Percentiles rank a stretch among this genome's conserved stretches.
Evolutionary conservation across 495 filamentous ascomycete species (phyloP).

Genomic region (Aspergillus haitiensis): DNA sequence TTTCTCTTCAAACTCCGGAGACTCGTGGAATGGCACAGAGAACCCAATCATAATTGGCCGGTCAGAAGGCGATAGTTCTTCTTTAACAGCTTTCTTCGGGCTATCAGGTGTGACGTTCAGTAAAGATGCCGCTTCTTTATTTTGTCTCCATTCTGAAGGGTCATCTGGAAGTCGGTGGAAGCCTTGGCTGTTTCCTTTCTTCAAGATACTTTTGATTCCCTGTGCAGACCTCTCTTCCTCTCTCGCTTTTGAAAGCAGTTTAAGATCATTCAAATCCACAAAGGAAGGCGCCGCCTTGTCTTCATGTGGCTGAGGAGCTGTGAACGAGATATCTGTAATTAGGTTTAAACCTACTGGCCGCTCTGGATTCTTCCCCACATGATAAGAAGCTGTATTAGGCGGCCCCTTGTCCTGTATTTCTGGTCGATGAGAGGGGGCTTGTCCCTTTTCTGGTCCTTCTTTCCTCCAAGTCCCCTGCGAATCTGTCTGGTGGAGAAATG

Average conservation of each 20-base stretch:
- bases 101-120: conserved; percentile 18
- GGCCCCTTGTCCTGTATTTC: neutral
- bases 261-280: conserved; percentile 45
- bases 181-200: conserved; percentile 26
- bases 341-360: conserved; percentile 61
- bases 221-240: conserved; percentile 38
- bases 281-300: conserved; percentile 26
- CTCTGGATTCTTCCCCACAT: conserved; percentile 26
- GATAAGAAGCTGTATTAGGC: neutral
- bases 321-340: conserved; percentile 53
- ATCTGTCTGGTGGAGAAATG: conserved; percentile 20
- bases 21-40: conserved; percentile 60
- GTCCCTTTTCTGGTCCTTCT: neutral
- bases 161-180: conserved; percentile 27
- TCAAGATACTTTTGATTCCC: conserved; percentile 29
- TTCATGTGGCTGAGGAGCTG: conserved; percentile 20
- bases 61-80: conserved; percentile 74
- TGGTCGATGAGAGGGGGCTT: neutral
- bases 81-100: conserved; percentile 30
- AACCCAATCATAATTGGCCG: conserved; percentile 79
- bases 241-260: conserved; percentile 36
- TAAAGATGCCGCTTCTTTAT: conserved; percentile 23
- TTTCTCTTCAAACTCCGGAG: conserved; percentile 40
- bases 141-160: neutral
- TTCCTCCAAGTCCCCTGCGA: neutral